Evolutionary conservation across 1,284 basidiomycete species (phyloP), one percentile per base, ranked within the genome.

Genomic region (Ganoderma lingzhi): DNA sequence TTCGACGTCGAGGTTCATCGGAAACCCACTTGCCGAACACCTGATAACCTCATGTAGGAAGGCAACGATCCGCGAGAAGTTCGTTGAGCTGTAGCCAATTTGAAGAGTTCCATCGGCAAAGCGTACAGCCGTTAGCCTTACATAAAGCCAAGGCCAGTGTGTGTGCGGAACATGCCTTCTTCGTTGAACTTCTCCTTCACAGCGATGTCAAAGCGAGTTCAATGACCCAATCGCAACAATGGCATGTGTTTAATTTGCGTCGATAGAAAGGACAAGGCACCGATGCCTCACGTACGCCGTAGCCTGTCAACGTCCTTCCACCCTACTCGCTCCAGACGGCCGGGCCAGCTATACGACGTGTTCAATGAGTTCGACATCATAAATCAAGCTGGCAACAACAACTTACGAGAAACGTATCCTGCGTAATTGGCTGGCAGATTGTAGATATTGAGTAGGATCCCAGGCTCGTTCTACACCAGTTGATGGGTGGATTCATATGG

Each of bases 361-460:
- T 4, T 28, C 23, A 28, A 28, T 51, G 48, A 51, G 23, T 12
- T 3, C 4, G 10, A 51, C 9, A 14, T 2, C 10, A 28, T 28
- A 6, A 14, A 28, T 55, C 12, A 56, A 30, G 30, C 15, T 15
- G 14, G 30, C 30, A 32, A 12, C n/a, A 8, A 41, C 6, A 32
- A 71, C 73, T 67, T 64, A 74, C 74, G 74, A 17, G 72, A 71
- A 6, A 44, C 69, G 71, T 74, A 72, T 28, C 67, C 71, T 4
- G 71, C 44, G 62, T 68, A 75, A 59, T 63, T 41, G 1, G 70
- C 51, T 5, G 74, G 74, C 1, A 73, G 64, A 63, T 66, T 67
- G 67, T 75, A 74, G 62, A 75, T 75, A 67, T 75, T 71, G 53
- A 75, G 69, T 48, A 74, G 63, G 60, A 75, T 73, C 17, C 74